Evolutionary conservation across 306 rosid species (phyloP).

Genomic region (Senna siamea): DNA sequence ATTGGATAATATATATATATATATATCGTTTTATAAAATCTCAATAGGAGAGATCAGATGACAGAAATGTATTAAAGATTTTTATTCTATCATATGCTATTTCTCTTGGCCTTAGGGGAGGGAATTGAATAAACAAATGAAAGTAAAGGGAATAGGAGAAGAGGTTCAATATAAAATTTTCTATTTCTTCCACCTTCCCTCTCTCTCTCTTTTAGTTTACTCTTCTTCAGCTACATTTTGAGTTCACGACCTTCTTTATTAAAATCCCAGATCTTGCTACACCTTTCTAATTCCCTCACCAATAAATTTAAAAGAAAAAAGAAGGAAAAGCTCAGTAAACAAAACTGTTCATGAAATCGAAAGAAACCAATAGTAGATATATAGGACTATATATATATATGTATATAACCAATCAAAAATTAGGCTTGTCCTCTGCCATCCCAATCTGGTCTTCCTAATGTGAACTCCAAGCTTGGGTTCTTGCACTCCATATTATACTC

Average conservation of each 20-base stretch:
- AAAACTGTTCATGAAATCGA: conserved; percentile 46
- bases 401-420: conserved; percentile 34
- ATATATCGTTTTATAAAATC: neutral
- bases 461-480: conserved; percentile 92
- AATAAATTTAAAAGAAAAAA: conserved; percentile 45
- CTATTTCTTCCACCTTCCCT: conserved; percentile 32
- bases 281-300: conserved; percentile 26
- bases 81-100: neutral
- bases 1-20: neutral
- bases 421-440: conserved; percentile 65
- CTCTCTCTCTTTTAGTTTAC: neutral
- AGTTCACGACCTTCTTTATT: conserved; percentile 4
- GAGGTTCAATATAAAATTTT: conserved; percentile 30
- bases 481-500: conserved; percentile 65
- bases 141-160: neutral
- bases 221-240: conserved; percentile 34
- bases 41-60: neutral
- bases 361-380: conserved; percentile 29
- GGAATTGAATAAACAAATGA: neutral
- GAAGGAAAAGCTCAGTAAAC: conserved; percentile 26
- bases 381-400: neutral
- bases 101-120: no score
- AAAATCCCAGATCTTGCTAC: neutral
- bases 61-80: neutral
- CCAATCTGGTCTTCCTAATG: conserved; percentile 95